Evolutionary conservation across 257 asterid species (phyloP), one percentile per base, ranked within the genome.

Genomic region (Solanum acaule): DNA sequence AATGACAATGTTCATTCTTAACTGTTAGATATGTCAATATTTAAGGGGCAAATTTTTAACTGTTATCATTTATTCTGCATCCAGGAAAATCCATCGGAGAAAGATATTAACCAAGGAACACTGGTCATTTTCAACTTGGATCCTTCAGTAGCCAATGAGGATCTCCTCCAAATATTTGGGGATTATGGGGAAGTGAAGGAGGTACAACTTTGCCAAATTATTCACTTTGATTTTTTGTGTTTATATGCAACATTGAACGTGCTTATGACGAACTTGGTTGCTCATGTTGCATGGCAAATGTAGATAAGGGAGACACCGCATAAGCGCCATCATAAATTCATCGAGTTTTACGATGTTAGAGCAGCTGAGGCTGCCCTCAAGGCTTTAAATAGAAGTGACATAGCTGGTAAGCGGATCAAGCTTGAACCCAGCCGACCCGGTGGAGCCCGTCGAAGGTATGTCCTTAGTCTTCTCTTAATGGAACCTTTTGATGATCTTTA

Each of bases 371-470:
- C 97, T 77, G 99, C 99, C 88, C 96, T 96, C 63, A 95, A 94
- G 93, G 96, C 98, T 73, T 93, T 96, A 89, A 96, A 95, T 88
- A 92, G 98, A 89, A 89, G 98, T 78, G 98, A 96, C 91, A 96
- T 96, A 86, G 96, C 95, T 90, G 99, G 98, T 63, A 95, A 96
- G 91, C 96, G 98, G 82, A 95, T 96, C 90, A 96, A 94, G 93
- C 98, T 96, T 84, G 99, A 96, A 91, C 99, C 98, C 86, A 95
- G 98, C 93, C 92, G 99, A 65, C 99, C 99, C 20, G 99, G 98
- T 87, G 99, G 98, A 67, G 94, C 99, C 89, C 99, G 99, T 72
- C 95, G 98, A 88, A 94, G 95, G 99, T 96, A 92, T 75, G 88
- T 67, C 73, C 67, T 65, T 56, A 20, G 59, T 6, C 88, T 81